These are phyloP conservation scores for Dispira simplex DNA, from an alignment of 192 early-diverging fungal genomes.

Conservation along the genomic window DNA sequence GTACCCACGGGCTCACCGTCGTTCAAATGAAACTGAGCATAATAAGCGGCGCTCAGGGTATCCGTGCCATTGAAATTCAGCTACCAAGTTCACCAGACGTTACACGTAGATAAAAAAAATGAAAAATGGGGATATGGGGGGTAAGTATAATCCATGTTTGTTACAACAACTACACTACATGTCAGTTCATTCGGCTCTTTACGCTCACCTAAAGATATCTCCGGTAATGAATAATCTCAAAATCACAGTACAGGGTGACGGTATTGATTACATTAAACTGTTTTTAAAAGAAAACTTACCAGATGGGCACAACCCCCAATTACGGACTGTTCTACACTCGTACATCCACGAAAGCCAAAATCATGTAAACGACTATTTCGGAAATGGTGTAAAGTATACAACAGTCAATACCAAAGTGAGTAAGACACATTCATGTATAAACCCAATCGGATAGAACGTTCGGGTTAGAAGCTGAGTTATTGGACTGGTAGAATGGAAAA, in stretches of 20 bases:
- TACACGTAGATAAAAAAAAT: not conserved
- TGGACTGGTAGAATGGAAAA: too few relatives aligned
- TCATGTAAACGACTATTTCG: constrained; percentile 54
- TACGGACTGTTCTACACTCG: constrained; percentile 71
- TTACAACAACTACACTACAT: too few relatives aligned
- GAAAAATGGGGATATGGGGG: constrained; percentile 1
- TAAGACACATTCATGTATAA: not conserved
- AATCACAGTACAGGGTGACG: too few relatives aligned
- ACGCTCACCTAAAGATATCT: too few relatives aligned
- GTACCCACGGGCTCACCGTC: constrained; percentile 50
- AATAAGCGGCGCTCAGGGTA: constrained; percentile 62
- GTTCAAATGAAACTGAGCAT: constrained; percentile 65
- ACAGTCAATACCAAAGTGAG: constrained; percentile 6
- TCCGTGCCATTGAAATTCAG: constrained; percentile 72
- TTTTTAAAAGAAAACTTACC: constrained; percentile 19
- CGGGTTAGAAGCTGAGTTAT: too few relatives aligned
- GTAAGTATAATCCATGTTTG: too few relatives aligned
- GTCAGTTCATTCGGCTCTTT: too few relatives aligned
- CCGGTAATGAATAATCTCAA: too few relatives aligned
- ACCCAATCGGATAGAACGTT: too few relatives aligned
- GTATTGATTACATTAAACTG: too few relatives aligned
- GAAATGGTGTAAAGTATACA: not conserved
- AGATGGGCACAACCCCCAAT: constrained; percentile 75
- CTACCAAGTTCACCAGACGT: constrained; percentile 15
- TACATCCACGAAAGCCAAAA: constrained; percentile 86